Conservation (phyloP, 192 early-diverging fungal genomes). For the Gamsiella multidivaricata region DNA sequence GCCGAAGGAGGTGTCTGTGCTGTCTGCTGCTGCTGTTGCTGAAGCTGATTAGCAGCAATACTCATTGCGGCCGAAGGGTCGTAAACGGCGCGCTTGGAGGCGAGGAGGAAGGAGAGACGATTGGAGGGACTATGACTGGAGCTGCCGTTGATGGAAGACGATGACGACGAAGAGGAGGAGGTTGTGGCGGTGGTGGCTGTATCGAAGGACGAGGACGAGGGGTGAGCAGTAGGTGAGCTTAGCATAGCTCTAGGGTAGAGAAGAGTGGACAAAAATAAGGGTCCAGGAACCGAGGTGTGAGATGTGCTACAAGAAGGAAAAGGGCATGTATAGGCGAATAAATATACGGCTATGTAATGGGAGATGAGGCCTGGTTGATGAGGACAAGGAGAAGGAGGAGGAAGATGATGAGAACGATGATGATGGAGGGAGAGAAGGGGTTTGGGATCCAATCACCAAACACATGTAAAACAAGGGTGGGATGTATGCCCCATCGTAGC, state of each 20-base stretch:
- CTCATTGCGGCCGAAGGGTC: constrained; percentile 20
- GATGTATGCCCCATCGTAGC: no score
- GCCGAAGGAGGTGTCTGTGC: background rate
- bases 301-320: no score
- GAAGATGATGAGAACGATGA: no score
- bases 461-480: no score
- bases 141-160: background rate
- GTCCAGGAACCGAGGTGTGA: no score
- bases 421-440: no score
- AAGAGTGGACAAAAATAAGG: no score
- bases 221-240: constrained; percentile 16
- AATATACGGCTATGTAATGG: no score
- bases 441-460: no score
- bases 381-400: no score
- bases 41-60: constrained; percentile 4
- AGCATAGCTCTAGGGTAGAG: constrained; percentile 21
- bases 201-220: background rate
- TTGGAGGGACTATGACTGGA: background rate
- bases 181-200: background rate
- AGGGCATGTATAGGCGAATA: no score
- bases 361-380: no score
- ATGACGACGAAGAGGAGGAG: constrained; percentile 8
- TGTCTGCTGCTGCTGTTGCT: constrained; percentile 5
- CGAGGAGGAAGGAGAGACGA: constrained; percentile 18
- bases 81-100: constrained; percentile 19